These are phyloP conservation scores for Eucalyptus albens DNA, from an alignment of 345 rosid species.

Conservation along the genomic window DNA sequence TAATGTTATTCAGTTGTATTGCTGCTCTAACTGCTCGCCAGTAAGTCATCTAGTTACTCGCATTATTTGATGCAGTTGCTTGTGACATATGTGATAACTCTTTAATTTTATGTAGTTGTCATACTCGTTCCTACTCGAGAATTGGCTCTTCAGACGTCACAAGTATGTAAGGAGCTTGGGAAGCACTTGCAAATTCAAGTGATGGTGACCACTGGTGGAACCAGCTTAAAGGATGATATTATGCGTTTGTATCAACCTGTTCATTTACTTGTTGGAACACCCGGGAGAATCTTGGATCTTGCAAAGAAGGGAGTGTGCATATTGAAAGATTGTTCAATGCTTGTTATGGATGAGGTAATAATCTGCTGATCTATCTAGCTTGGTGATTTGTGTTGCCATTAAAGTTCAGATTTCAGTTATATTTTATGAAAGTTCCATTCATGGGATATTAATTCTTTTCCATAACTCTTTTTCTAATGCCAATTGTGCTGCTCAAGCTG, in stretches of 20 bases:
- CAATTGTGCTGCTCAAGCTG: background rate
- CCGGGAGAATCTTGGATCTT: conserved; percentile 96
- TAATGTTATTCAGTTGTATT: background rate
- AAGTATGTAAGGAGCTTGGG: conserved; percentile 97
- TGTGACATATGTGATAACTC: background rate
- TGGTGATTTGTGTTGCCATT: background rate
- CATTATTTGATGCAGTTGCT: background rate
- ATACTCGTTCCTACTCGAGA: conserved; percentile 97
- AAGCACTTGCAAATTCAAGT: conserved; percentile 91
- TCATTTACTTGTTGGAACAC: conserved; percentile 96
- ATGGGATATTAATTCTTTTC: background rate
- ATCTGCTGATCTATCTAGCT: background rate
- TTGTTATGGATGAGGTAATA: conserved; percentile 95
- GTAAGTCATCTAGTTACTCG: background rate
- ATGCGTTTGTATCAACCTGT: conserved; percentile 99
- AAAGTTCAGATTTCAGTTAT: background rate
- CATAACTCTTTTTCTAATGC: background rate
- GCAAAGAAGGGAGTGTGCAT: conserved; percentile 90
- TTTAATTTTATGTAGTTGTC: conserved; percentile 43
- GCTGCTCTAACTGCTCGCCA: background rate
- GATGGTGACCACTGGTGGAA: conserved; percentile 99
- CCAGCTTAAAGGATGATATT: conserved; percentile 98
- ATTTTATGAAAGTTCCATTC: background rate
- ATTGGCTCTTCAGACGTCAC: conserved; percentile 98
- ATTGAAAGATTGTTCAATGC: conserved; percentile 93